Evolutionary conservation across 768 basidiomycete species (phyloP).

Genomic region (Podaxis carcinomalis): DNA sequence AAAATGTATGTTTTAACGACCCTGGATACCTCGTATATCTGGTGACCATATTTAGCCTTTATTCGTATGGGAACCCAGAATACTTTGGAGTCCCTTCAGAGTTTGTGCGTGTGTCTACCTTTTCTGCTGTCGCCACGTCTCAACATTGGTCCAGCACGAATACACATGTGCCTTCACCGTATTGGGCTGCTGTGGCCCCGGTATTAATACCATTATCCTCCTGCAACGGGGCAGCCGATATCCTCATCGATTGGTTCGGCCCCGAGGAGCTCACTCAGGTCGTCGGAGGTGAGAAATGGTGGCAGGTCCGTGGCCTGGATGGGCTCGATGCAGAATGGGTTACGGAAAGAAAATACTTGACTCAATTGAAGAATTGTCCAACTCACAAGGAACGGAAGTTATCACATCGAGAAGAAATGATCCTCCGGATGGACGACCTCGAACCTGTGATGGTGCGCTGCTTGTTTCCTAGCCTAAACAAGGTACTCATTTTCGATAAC

Average conservation of each 20-base stretch:
- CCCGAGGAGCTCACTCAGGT: constrained; percentile 63
- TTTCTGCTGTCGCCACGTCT: background rate
- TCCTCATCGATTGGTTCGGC: constrained; percentile 68
- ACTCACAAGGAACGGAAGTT: constrained; percentile 26
- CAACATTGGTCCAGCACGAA: constrained; percentile 41
- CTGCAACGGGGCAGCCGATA: constrained; percentile 61
- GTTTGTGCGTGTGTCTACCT: constrained; percentile 38
- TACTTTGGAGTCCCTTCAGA: constrained; percentile 69
- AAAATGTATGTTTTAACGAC: constrained; percentile 24
- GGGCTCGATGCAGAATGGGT: constrained; percentile 68
- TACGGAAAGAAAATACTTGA: constrained; percentile 45
- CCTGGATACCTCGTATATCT: background rate
- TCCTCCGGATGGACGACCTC: constrained; percentile 49
- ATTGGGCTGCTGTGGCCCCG: constrained; percentile 57
- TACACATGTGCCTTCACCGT: constrained; percentile 65
- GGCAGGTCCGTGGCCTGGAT: constrained; percentile 72
- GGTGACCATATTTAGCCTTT: constrained; percentile 36
- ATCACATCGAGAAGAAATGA: constrained; percentile 32
- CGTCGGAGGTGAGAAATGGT: constrained; percentile 78
- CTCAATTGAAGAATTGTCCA: constrained; percentile 15
- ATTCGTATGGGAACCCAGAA: constrained; percentile 61
- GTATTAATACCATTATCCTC: constrained; percentile 51
- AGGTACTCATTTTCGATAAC: constrained; percentile 1
- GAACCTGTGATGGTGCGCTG: constrained; percentile 50
- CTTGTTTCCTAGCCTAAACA: background rate